Evolutionary conservation across 2,329 filamentous ascomycete species (phyloP).

Genomic region (Alternaria triticimaculans): DNA sequence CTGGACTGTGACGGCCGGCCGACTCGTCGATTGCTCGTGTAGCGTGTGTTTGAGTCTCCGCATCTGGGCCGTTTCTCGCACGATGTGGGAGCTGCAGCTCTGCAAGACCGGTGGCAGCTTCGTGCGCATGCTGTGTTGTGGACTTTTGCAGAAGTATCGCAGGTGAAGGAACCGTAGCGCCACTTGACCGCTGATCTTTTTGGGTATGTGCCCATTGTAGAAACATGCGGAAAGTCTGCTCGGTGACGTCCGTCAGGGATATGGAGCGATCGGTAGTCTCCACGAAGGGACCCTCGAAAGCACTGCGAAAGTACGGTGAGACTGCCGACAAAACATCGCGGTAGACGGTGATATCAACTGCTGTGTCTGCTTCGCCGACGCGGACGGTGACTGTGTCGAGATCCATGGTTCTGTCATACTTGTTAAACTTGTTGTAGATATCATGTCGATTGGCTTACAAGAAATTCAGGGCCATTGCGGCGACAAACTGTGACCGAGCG

Average conservation of each 20-base stretch:
- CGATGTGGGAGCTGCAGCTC: not conserved
- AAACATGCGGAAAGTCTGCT: not conserved
- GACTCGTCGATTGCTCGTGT: not conserved
- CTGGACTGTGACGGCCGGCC: too few relatives aligned
- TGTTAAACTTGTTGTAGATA: not conserved
- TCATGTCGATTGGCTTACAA: not conserved
- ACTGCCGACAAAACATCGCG: not conserved
- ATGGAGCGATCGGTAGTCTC: not conserved
- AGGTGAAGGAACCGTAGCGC: too few relatives aligned
- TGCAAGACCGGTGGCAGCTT: too few relatives aligned
- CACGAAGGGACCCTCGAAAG: not conserved
- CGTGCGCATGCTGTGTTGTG: too few relatives aligned
- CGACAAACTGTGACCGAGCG: not conserved
- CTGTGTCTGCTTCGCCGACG: not conserved
- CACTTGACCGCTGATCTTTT: accelerated
- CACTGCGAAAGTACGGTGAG: not conserved
- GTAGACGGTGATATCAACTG: not conserved
- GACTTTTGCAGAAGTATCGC: not conserved
- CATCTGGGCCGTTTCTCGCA: not conserved
- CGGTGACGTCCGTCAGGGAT: not conserved
- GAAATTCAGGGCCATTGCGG: accelerated
- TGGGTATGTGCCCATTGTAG: not conserved
- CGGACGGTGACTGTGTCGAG: not conserved
- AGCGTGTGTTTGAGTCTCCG: accelerated
- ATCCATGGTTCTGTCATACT: not conserved